Percentiles rank a stretch among this genome's conserved stretches.
phyloP scores from a whole-genome alignment of 23 red algal species.

The Chondrus crispus region DNA sequence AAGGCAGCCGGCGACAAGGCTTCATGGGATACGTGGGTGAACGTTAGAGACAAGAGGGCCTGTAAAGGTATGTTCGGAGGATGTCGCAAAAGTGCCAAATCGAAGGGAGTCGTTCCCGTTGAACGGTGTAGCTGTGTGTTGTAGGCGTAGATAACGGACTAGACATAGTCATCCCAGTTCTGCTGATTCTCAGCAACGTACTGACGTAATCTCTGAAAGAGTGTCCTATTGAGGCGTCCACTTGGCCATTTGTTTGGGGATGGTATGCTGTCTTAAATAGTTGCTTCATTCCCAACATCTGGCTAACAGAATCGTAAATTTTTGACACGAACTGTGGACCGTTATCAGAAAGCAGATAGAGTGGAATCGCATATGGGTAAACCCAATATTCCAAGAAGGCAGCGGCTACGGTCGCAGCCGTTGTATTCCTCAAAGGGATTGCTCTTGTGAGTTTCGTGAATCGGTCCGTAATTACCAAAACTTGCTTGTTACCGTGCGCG shows the following conservation, averaged over 20 bases:
- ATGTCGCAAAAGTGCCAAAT: not conserved
- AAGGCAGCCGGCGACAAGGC: not conserved
- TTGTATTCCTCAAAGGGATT: no score
- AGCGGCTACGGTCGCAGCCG: no score
- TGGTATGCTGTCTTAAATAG: not conserved
- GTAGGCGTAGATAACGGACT: conserved; percentile 1
- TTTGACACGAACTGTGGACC: not conserved
- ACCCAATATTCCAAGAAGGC: no score
- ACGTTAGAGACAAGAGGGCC: not conserved
- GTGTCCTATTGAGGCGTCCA: not conserved
- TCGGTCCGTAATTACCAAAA: not conserved
- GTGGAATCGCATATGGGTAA: no score
- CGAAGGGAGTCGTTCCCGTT: conserved; percentile 14
- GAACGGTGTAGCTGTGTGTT: conserved; percentile 15
- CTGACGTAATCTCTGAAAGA: not conserved
- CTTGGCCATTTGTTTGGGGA: conserved; percentile 1
- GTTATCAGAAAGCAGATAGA: no score
- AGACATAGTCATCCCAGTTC: conserved; percentile 29
- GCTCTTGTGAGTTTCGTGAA: not conserved
- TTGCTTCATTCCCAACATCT: not conserved
- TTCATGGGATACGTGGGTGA: not conserved
- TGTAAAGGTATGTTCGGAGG: not conserved
- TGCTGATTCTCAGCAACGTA: conserved; percentile 3
- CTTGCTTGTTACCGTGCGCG: not conserved
- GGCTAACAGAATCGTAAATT: not conserved